A percentile compares a stretch with the other conserved stretches of the same genome.
Evolutionary conservation across 2,329 filamentous ascomycete genomes (phyloP).

Genomic region (Nemania sp.): DNA sequence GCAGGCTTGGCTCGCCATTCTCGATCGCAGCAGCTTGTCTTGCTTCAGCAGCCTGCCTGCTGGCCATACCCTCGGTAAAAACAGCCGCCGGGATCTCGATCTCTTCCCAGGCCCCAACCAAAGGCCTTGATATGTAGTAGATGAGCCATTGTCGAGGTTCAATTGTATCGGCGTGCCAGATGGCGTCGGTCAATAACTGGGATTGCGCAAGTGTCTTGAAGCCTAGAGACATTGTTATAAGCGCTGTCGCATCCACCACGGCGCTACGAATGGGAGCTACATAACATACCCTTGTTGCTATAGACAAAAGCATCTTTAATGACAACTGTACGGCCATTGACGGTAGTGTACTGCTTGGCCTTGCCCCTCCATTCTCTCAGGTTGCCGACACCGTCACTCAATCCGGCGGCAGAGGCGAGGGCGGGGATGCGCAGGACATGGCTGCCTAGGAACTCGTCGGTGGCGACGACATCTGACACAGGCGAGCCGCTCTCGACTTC

Average conservation of each 20-base stretch:
- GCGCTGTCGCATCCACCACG: slow-evolving; percentile 41
- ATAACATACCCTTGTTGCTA: slow-evolving; percentile 86
- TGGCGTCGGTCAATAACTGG: slow-evolving; percentile 82
- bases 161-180: slow-evolving; percentile 90
- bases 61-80: slow-evolving; percentile 61
- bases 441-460: slow-evolving; percentile 95
- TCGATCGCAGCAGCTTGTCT: slow-evolving; percentile 55
- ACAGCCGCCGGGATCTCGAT: slow-evolving; percentile 76
- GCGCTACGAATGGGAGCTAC: slow-evolving; percentile 14
- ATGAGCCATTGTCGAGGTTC: slow-evolving; percentile 95
- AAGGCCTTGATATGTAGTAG: slow-evolving; percentile 92
- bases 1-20: slow-evolving; percentile 60
- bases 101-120: slow-evolving; percentile 86
- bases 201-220: slow-evolving; percentile 94
- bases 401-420: slow-evolving; percentile 62
- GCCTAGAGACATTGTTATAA: slow-evolving; percentile 63
- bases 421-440: slow-evolving; percentile 90
- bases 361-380: slow-evolving; percentile 90
- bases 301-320: slow-evolving; percentile 94
- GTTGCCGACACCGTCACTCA: slow-evolving; percentile 70
- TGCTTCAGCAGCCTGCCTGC: slow-evolving; percentile 53
- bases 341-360: slow-evolving; percentile 91
- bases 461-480: slow-evolving; percentile 83
- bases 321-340: slow-evolving; percentile 92
- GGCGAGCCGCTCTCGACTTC: slow-evolving; percentile 85